These are phyloP conservation scores for Diaporthe citrichinensis DNA, from an alignment of 2,329 filamentous ascomycete genomes.

Conservation along the genomic window DNA sequence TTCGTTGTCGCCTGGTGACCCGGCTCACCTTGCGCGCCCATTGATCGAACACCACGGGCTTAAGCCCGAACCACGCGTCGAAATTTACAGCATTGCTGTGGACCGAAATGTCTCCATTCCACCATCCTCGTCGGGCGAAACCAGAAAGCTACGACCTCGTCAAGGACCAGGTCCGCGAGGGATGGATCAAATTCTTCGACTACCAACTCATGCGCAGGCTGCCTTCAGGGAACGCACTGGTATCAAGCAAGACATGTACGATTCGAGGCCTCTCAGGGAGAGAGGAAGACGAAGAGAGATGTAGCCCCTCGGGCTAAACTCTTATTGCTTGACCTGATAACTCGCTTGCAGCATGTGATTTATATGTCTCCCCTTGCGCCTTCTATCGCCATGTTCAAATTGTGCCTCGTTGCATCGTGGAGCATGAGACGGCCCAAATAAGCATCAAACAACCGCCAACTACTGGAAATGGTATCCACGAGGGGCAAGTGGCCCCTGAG, in stretches of 20 bases:
- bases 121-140: too few relatives aligned
- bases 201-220: neutral
- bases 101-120: neutral
- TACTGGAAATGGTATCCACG: neutral
- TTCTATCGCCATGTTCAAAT: conserved; percentile 16
- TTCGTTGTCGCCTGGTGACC: neutral
- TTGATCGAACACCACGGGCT: neutral
- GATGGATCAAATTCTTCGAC: neutral
- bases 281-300: neutral
- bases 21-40: neutral
- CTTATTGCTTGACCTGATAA: conserved; percentile 21
- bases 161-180: neutral
- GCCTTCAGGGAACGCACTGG: neutral
- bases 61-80: neutral
- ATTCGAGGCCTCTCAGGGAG: neutral
- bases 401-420: neutral
- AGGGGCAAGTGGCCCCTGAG: neutral
- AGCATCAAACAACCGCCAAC: neutral
- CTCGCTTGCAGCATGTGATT: conserved; percentile 20
- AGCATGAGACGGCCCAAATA: neutral
- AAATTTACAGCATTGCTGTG: neutral
- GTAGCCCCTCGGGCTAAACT: neutral
- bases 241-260: conserved; percentile 1
- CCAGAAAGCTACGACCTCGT: neutral
- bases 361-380: conserved; percentile 25